These are phyloP conservation scores for Yamadazyma atmosphaerica DNA, from an alignment of 1,139 yeast species.

Conservation along the genomic window DNA sequence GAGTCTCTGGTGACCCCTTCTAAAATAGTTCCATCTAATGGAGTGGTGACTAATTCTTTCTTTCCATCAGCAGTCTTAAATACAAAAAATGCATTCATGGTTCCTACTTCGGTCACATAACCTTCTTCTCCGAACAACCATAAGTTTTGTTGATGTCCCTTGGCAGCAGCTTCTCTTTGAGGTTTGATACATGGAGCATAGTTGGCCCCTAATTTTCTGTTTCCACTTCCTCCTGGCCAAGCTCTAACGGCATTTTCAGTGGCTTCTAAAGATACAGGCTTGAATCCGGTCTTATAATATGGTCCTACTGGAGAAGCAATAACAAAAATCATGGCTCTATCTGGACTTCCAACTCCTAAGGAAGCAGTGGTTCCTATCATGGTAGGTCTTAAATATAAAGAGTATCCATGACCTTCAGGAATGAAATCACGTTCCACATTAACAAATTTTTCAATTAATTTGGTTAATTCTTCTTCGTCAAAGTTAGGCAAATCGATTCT, in stretches of 20 bases:
- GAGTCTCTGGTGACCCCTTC: slow-evolving; percentile 98
- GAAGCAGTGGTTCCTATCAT: slow-evolving; percentile 88
- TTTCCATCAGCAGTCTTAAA: slow-evolving; percentile 75
- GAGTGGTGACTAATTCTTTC: slow-evolving; percentile 93
- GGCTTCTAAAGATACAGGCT: slow-evolving; percentile 91
- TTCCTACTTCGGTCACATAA: slow-evolving; percentile 91
- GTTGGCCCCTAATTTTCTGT: slow-evolving; percentile 94
- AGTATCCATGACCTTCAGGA: slow-evolving; percentile 83
- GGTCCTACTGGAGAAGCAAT: slow-evolving; percentile 98
- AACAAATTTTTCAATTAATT: slow-evolving; percentile 73
- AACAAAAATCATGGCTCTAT: slow-evolving; percentile 75
- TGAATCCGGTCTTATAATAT: slow-evolving; percentile 85
- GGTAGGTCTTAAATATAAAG: slow-evolving; percentile 91
- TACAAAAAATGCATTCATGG: slow-evolving; percentile 92
- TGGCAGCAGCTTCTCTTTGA: slow-evolving; percentile 79
- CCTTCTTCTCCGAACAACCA: slow-evolving; percentile 96
- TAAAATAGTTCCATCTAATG: slow-evolving; percentile 93
- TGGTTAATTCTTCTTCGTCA: slow-evolving; percentile 72
- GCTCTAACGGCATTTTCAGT: slow-evolving; percentile 95
- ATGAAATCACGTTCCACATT: slow-evolving; percentile 72
- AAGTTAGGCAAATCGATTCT: slow-evolving; percentile 87
- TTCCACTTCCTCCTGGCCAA: slow-evolving; percentile 99
- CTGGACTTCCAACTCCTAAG: slow-evolving; percentile 82
- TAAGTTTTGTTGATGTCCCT: slow-evolving; percentile 92
- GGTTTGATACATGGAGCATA: slow-evolving; percentile 95